phyloP scores from a whole-genome alignment of 225 moss, liverwort and hornwort species.

The Rhytidiadelphus loreus region DNA sequence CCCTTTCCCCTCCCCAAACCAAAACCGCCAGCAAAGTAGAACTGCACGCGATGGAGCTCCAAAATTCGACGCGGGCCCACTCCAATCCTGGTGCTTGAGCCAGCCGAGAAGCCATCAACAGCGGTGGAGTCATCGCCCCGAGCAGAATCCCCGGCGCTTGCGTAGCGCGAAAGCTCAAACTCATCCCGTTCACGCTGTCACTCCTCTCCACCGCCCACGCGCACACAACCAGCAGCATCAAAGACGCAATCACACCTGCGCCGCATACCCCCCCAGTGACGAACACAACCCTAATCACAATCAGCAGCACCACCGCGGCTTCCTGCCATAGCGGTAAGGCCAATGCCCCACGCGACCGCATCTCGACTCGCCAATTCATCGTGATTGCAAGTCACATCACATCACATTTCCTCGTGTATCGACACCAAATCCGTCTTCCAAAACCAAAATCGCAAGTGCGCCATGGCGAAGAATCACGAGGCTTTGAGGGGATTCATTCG shows the following conservation, averaged over 20 bases:
- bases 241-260: constrained; percentile 20
- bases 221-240: constrained; percentile 25
- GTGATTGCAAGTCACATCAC: neutral
- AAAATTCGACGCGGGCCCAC: constrained; percentile 42
- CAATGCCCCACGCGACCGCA: neutral
- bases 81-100: constrained; percentile 6
- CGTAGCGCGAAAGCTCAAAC: constrained; percentile 44
- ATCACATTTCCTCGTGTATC: neutral
- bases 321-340: constrained; percentile 28
- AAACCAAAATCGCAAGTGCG: neutral
- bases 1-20: neutral
- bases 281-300: constrained; percentile 44
- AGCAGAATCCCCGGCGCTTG: constrained; percentile 65
- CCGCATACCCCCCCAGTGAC: constrained; percentile 13
- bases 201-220: constrained; percentile 47
- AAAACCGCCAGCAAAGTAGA: constrained; percentile 38
- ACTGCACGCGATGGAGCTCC: constrained; percentile 67
- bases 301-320: constrained; percentile 36
- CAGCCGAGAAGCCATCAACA: constrained; percentile 51
- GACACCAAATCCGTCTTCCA: neutral
- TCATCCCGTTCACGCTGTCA: neutral
- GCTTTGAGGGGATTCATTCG: neutral
- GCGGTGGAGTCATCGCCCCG: constrained; percentile 63
- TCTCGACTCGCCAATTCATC: neutral
- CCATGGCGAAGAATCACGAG: neutral